Conservation (phyloP, 352 stramenopile genomes). For the Phytophthora ramorum region DNA sequence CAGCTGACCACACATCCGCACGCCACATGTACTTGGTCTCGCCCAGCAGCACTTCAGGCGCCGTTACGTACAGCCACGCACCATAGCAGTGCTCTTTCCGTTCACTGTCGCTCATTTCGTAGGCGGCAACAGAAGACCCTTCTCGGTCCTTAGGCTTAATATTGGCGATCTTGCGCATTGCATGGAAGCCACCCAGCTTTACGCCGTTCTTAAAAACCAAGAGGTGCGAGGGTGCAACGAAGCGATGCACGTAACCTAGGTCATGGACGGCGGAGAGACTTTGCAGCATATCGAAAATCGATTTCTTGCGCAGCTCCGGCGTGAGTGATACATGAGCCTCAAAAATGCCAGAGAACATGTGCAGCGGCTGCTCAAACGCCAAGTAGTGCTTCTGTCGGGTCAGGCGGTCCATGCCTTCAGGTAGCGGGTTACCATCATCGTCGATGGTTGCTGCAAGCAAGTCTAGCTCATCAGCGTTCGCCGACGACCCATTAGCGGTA, state of each 20-base stretch:
- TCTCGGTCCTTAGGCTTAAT: slow-evolving; percentile 47
- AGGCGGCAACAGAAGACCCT: slow-evolving; percentile 34
- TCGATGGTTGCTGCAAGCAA: slow-evolving; percentile 44
- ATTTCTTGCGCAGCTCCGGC: slow-evolving; percentile 62
- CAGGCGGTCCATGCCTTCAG: slow-evolving; percentile 46
- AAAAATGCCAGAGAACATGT: slow-evolving; percentile 79
- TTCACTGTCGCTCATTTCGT: slow-evolving; percentile 79
- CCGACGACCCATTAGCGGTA: slow-evolving; percentile 1
- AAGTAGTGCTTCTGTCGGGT: slow-evolving; percentile 68
- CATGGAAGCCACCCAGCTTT: slow-evolving; percentile 76
- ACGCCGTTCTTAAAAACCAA: slow-evolving; percentile 74
- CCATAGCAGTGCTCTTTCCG: slow-evolving; percentile 80
- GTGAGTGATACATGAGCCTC: slow-evolving; percentile 62
- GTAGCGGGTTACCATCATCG: slow-evolving; percentile 36
- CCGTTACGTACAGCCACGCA: slow-evolving; percentile 66
- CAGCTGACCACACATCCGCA: slow-evolving; percentile 79
- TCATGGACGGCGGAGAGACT: slow-evolving; percentile 72
- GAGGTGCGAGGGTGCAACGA: slow-evolving; percentile 72
- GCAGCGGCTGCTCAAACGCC: slow-evolving; percentile 79
- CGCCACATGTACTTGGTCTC: slow-evolving; percentile 74
- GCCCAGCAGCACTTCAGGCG: slow-evolving; percentile 79
- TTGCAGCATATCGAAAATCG: slow-evolving; percentile 75
- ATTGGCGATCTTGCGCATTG: slow-evolving; percentile 58
- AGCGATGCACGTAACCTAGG: slow-evolving; percentile 78
- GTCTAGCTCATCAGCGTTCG: slow-evolving; percentile 45